These are phyloP conservation scores for Candida pseudoviswanathii DNA, from an alignment of 1,139 yeast genomes.

Conservation along the genomic window DNA sequence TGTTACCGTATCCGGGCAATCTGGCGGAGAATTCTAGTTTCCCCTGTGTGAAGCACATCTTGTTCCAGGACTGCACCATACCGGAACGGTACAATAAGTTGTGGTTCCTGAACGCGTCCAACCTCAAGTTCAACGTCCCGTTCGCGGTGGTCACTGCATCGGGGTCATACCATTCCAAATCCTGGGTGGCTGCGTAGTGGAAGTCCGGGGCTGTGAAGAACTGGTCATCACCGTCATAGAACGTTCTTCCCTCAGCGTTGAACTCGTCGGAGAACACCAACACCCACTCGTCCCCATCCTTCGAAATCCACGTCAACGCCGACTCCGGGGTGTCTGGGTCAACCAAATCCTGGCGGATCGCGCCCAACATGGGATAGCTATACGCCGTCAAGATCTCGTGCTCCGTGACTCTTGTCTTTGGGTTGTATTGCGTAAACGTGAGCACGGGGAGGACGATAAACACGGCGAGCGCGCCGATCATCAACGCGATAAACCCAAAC, in stretches of 20 bases:
- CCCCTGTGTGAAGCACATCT: conserved; percentile 80
- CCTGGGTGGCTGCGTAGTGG: conserved; percentile 78
- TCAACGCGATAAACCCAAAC: conserved; percentile 51
- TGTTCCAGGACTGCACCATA: conserved; percentile 87
- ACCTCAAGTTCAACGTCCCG: conserved; percentile 61
- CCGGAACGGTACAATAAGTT: conserved; percentile 76
- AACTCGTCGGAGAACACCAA: conserved; percentile 84
- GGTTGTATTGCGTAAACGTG: conserved; percentile 66
- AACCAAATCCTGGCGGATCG: conserved; percentile 61
- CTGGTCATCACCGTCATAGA: conserved; percentile 81
- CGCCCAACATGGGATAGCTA: conserved; percentile 59
- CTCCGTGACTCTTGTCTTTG: conserved; percentile 27
- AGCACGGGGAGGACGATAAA: conserved; percentile 75
- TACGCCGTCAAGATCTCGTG: conserved; percentile 56
- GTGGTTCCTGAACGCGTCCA: conserved; percentile 77
- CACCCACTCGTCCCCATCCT: conserved; percentile 63
- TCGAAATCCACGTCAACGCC: conserved; percentile 47
- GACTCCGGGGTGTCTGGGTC: conserved; percentile 78
- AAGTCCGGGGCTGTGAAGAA: conserved; percentile 77
- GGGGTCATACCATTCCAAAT: conserved; percentile 87
- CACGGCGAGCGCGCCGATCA: conserved; percentile 61
- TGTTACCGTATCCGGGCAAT: conserved; percentile 71
- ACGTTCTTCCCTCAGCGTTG: conserved; percentile 78
- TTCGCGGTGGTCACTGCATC: conserved; percentile 72
- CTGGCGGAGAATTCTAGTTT: conserved; percentile 66